phyloP scores from a whole-genome alignment of 768 basidiomycete species.

The Neoboletus subvelutipes region DNA sequence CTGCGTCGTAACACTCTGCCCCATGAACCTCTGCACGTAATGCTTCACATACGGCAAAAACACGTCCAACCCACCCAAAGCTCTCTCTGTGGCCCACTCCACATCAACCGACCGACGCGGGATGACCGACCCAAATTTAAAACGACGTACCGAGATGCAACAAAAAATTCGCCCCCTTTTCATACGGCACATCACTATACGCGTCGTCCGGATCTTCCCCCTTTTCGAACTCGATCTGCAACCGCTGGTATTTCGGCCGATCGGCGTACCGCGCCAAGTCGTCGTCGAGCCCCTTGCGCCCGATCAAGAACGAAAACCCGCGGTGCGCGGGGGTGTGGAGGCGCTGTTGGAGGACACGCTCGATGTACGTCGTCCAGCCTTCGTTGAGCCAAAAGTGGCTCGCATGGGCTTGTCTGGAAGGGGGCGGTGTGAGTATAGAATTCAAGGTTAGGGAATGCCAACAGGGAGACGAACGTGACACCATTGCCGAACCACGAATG shows the following conservation, averaged over 20 bases:
- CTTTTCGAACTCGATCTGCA: conserved; percentile 71
- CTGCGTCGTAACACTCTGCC: conserved; percentile 78
- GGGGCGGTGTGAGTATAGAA: not conserved
- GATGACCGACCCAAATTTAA: too few relatives aligned
- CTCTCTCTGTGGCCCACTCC: conserved; percentile 5
- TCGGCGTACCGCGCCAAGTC: conserved; percentile 60
- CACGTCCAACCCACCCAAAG: conserved; percentile 43
- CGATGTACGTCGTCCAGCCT: conserved; percentile 93
- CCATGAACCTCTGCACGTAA: conserved; percentile 80
- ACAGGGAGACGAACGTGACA: conserved; percentile 52
- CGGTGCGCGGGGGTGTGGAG: conserved; percentile 75
- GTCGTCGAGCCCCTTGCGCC: conserved; percentile 66
- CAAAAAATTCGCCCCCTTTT: conserved; percentile 87
- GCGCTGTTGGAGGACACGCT: conserved; percentile 70
- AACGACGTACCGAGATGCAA: conserved; percentile 66
- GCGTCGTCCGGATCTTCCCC: conserved; percentile 82
- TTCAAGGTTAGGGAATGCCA: not conserved
- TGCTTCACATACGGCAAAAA: conserved; percentile 84
- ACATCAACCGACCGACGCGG: not conserved
- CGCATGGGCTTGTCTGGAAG: conserved; percentile 58
- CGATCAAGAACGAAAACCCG: conserved; percentile 79
- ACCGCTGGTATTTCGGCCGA: conserved; percentile 67
- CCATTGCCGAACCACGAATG: conserved; percentile 92
- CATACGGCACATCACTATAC: conserved; percentile 75
- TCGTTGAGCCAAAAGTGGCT: conserved; percentile 89